Conservation (phyloP, 2,329 filamentous ascomycete genomes). For the Aspergillus sp. region DNA sequence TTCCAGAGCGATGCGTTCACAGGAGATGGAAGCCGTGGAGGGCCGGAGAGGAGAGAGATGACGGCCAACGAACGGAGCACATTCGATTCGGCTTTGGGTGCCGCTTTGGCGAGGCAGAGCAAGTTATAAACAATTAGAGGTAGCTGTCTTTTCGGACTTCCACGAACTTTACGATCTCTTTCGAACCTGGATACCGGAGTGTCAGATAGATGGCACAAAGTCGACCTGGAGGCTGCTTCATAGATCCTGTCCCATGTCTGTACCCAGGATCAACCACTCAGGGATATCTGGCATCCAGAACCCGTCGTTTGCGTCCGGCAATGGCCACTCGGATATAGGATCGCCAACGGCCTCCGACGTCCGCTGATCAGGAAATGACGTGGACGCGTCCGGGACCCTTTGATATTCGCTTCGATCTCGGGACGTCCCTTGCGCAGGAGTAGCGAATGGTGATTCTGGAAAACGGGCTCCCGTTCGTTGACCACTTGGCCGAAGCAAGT, state of each 20-base stretch:
- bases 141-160: too few relatives aligned
- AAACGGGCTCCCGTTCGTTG: neutral
- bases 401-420: neutral
- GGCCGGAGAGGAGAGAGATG: conserved; percentile 19
- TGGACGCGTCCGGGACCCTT: neutral
- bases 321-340: conserved; percentile 10
- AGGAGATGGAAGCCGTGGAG: conserved; percentile 24
- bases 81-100: conserved; percentile 11
- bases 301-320: conserved; percentile 4
- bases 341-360: neutral
- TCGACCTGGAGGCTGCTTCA: too few relatives aligned
- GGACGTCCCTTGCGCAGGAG: neutral
- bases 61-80: conserved; percentile 7
- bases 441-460: neutral
- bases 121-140: too few relatives aligned
- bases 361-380: neutral
- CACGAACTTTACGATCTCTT: too few relatives aligned
- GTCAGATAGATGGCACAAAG: too few relatives aligned
- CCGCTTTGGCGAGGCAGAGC: conserved; percentile 12
- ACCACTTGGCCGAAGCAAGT: neutral
- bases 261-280: conserved; percentile 17
- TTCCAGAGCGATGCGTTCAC: conserved; percentile 10
- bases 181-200: too few relatives aligned
- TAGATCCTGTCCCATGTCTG: conserved; percentile 14
- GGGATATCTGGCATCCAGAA: conserved; percentile 12